Conservation (phyloP, 345 rosid species). For the thale cress (Arabidopsis thaliana) region TAIR10.1 NC_003070.9:1437501-1438000, state of each 20-base stretch:
- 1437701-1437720: background rate
- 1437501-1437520: background rate
- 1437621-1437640: conserved; percentile 15
- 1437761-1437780: no score
- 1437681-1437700: background rate
- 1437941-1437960: conserved; percentile 37
- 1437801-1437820: conserved; percentile 2
- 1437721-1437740: no score
- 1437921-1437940: background rate
- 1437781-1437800: no score
- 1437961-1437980: background rate
- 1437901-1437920: background rate
- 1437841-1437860: background rate
- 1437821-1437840: background rate
- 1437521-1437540: conserved; percentile 27
- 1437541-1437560: conserved; percentile 30
- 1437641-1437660: background rate
- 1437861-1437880: background rate
- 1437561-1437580: conserved; percentile 7
- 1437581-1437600: conserved; percentile 25
- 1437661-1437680: background rate
- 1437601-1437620: conserved; percentile 3
- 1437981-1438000: conserved; percentile 7
- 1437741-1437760: no score
- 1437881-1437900: background rate